These are phyloP conservation scores for Colletotrichum tabaci DNA, from an alignment of 2,329 filamentous ascomycete species.

Conservation along the genomic window DNA sequence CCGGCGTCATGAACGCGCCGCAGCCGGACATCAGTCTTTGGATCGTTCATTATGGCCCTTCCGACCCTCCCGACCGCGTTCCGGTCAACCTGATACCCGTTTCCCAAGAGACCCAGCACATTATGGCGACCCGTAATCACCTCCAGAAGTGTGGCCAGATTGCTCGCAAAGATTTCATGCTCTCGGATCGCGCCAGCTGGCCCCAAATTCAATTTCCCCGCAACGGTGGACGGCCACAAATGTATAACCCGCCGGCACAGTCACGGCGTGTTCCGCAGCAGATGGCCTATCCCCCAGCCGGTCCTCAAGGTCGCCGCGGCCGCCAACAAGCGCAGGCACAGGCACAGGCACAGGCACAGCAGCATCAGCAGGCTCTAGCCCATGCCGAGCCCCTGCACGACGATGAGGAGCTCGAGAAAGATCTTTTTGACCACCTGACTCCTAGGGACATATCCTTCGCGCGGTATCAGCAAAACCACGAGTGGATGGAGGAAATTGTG, in stretches of 20 bases:
- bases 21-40: constrained; percentile 86
- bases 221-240: constrained; percentile 64
- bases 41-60: constrained; percentile 90
- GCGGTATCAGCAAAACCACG: constrained; percentile 94
- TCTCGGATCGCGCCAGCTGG: constrained; percentile 91
- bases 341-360: constrained; percentile 48
- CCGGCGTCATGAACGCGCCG: constrained; percentile 77
- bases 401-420: constrained; percentile 87
- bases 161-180: constrained; percentile 93
- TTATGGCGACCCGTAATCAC: constrained; percentile 74
- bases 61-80: constrained; percentile 81
- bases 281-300: constrained; percentile 73
- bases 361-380: constrained; percentile 41
- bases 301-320: constrained; percentile 52
- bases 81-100: constrained; percentile 78
- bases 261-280: constrained; percentile 68
- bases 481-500: constrained; percentile 99
- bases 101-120: constrained; percentile 71
- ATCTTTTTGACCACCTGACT: constrained; percentile 90
- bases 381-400: constrained; percentile 59
- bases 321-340: constrained; percentile 57
- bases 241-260: constrained; percentile 60
- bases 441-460: constrained; percentile 90
- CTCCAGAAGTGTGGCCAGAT: constrained; percentile 85
- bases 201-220: constrained; percentile 83